Evolutionary conservation across 768 basidiomycete species (phyloP).

Genomic region (Thelephora ganbajun): DNA sequence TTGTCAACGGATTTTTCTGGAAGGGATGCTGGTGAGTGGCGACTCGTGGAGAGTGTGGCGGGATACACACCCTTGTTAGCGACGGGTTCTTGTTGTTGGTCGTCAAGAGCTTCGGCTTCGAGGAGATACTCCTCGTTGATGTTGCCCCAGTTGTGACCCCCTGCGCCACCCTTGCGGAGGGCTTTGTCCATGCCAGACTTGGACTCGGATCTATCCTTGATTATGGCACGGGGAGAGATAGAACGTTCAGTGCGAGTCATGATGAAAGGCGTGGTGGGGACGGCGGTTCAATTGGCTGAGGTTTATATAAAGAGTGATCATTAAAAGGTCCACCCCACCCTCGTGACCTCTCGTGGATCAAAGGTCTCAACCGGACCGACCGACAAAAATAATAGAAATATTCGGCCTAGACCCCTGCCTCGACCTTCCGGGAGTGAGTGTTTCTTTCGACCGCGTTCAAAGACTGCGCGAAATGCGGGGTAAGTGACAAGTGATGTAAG

Average conservation of each 20-base stretch:
- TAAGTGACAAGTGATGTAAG: neutral
- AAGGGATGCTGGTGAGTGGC: neutral
- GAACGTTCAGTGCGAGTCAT: constrained; percentile 80
- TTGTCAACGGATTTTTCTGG: neutral
- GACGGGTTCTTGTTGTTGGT: constrained; percentile 37
- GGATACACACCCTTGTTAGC: constrained; percentile 11
- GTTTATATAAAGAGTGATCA: neutral
- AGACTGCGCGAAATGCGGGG: neutral
- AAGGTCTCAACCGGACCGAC: no score
- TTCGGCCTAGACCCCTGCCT: no score
- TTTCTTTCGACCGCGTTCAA: no score
- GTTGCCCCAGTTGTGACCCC: constrained; percentile 79
- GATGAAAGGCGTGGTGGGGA: constrained; percentile 8
- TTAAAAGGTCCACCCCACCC: no score
- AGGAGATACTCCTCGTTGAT: constrained; percentile 46
- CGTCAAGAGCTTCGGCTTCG: constrained; percentile 43
- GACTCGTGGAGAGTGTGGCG: constrained; percentile 2
- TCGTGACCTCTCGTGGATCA: no score
- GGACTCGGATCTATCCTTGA: constrained; percentile 68
- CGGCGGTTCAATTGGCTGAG: neutral
- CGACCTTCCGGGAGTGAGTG: neutral
- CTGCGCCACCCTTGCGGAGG: constrained; percentile 67
- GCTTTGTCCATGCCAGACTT: constrained; percentile 63
- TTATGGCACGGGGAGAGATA: constrained; percentile 52
- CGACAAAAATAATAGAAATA: no score